Conservation (phyloP, 345 rosid genomes). For the Durio zibethinus region DNA sequence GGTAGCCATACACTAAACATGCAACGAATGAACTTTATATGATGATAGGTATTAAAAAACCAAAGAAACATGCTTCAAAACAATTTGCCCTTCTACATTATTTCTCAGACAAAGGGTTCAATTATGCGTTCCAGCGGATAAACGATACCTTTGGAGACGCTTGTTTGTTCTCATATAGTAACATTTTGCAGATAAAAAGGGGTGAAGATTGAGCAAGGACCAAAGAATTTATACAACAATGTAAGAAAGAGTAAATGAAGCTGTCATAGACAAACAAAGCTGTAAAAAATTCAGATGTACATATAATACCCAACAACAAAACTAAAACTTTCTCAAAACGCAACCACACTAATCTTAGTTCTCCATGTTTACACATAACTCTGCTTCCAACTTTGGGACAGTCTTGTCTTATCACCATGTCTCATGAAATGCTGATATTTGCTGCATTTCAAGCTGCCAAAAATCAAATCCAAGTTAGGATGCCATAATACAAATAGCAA, state of each 20-base stretch:
- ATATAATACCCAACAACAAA: slow-evolving; percentile 1
- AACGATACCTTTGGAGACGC: neutral
- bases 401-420: neutral
- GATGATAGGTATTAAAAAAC: too few species aligned
- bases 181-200: neutral
- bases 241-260: neutral
- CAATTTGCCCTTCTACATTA: neutral
- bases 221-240: slow-evolving; percentile 6
- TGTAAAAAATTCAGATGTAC: slow-evolving; percentile 5
- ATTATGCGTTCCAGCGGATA: neutral
- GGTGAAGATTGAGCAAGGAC: neutral
- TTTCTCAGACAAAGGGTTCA: neutral
- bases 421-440: neutral
- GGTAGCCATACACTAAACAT: too few species aligned
- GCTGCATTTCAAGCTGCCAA: slow-evolving; percentile 7
- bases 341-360: slow-evolving; percentile 7
- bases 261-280: neutral
- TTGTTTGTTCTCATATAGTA: neutral
- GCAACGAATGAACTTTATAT: too few species aligned
- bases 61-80: neutral
- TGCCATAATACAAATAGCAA: neutral
- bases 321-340: neutral
- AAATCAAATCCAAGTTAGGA: neutral
- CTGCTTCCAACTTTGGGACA: neutral
- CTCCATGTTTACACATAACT: slow-evolving; percentile 9